Conservation (phyloP, 179 eudicot species). For the Amaranthus tricolor region DNA sequence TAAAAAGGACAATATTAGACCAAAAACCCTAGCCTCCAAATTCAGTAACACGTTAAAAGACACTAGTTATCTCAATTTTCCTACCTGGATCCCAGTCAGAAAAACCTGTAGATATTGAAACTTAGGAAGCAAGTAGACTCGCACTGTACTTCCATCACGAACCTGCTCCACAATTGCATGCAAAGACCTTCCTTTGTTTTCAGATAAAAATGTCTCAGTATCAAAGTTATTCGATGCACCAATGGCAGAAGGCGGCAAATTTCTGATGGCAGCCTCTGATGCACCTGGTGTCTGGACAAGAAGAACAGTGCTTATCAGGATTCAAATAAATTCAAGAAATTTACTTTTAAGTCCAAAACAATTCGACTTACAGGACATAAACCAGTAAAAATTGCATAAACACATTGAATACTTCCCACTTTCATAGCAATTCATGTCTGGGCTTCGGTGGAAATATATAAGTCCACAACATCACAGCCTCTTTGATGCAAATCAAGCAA, state of each 20-base stretch:
- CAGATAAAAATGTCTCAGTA: slow-evolving; percentile 49
- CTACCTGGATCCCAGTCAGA: slow-evolving; percentile 89
- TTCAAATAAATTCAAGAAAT: background rate
- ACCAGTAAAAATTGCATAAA: background rate
- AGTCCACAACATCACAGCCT: background rate
- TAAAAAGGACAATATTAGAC: slow-evolving; percentile 4
- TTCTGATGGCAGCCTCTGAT: slow-evolving; percentile 76
- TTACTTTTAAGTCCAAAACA: background rate
- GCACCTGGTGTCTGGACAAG: slow-evolving; percentile 70
- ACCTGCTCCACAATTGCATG: slow-evolving; percentile 91
- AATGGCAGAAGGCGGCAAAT: slow-evolving; percentile 86
- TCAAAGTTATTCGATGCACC: slow-evolving; percentile 75
- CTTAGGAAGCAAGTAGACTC: slow-evolving; percentile 89
- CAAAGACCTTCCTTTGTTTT: slow-evolving; percentile 74
- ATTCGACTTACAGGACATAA: slow-evolving; percentile 2
- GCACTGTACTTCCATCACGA: slow-evolving; percentile 93
- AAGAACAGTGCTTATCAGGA: slow-evolving; percentile 3
- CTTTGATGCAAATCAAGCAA: background rate
- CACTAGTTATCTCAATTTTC: slow-evolving; percentile 3
- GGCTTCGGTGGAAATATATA: background rate
- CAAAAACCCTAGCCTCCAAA: background rate
- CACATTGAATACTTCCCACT: background rate
- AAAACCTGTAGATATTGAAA: slow-evolving; percentile 91
- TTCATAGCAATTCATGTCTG: too few species aligned
- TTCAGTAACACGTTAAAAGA: slow-evolving; percentile 5